phyloP scores from a whole-genome alignment of 805 yeast species.

The Lipomyces orientalis region DNA sequence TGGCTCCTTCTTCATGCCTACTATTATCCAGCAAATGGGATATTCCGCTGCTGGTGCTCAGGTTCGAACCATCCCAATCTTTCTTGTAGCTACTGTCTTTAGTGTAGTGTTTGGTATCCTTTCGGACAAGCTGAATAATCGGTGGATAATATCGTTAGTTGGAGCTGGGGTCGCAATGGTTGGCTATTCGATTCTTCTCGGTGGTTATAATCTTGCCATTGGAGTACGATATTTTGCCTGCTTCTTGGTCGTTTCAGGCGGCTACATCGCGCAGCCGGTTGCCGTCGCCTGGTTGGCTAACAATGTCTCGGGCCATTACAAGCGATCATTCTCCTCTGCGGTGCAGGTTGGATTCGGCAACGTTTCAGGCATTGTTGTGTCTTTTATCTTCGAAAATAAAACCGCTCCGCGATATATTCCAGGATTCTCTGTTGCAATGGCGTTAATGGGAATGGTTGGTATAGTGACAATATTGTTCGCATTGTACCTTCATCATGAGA shows the following conservation, averaged over 20 bases:
- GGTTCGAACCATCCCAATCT: conserved; percentile 81
- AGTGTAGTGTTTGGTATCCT: conserved; percentile 63
- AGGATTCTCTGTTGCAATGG: too few species aligned
- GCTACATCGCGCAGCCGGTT: conserved; percentile 65
- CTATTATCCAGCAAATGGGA: conserved; percentile 65
- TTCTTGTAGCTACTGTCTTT: conserved; percentile 73
- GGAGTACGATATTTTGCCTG: conserved; percentile 63
- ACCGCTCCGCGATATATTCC: too few species aligned
- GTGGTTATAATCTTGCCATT: conserved; percentile 46
- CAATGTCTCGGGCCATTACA: conserved; percentile 53
- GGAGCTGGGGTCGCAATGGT: conserved; percentile 50
- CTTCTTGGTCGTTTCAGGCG: conserved; percentile 62
- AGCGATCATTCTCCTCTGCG: conserved; percentile 62
- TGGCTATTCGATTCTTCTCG: conserved; percentile 64
- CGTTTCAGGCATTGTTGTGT: conserved; percentile 70
- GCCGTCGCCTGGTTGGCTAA: conserved; percentile 67
- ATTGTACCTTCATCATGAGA: conserved; percentile 11
- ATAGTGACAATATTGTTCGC: conserved; percentile 3
- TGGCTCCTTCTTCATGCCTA: conserved; percentile 56
- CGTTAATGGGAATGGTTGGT: conserved; percentile 43
- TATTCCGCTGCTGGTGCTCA: conserved; percentile 76
- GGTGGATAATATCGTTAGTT: conserved; percentile 42
- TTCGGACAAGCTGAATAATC: conserved; percentile 59
- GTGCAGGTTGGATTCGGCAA: conserved; percentile 72
- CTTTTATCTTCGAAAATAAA: conserved; percentile 48